phyloP scores from a whole-genome alignment of 2,329 filamentous ascomycete species.

The Phialemoniopsis sp. region DNA sequence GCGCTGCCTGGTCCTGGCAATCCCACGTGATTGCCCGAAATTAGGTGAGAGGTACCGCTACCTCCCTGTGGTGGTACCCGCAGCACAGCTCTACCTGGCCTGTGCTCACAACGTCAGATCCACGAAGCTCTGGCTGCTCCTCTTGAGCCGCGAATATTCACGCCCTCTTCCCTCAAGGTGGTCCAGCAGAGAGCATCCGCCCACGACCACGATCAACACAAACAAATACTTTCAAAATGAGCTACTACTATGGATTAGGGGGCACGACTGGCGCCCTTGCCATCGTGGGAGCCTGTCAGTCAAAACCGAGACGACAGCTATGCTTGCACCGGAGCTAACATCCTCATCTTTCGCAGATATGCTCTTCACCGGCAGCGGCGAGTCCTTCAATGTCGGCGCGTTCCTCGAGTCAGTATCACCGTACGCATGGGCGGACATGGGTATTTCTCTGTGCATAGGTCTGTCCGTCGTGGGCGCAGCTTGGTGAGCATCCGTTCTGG shows the following conservation, averaged over 20 bases:
- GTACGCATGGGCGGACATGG: constrained; percentile 86
- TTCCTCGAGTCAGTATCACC: constrained; percentile 94
- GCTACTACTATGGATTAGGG: constrained; percentile 67
- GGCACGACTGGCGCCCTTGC: constrained; percentile 63
- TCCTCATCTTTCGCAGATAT: constrained; percentile 63
- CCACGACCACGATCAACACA: constrained; percentile 4
- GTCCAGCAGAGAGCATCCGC: too few species aligned
- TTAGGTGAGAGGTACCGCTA: too few species aligned
- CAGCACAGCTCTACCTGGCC: too few species aligned
- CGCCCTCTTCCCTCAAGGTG: too few species aligned
- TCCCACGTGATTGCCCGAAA: too few species aligned
- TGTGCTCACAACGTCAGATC: too few species aligned
- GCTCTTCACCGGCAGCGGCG: constrained; percentile 95
- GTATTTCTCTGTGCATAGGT: constrained; percentile 91
- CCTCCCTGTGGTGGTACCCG: too few species aligned
- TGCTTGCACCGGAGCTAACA: constrained; percentile 13
- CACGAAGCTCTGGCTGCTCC: too few species aligned
- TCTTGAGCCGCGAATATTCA: too few species aligned
- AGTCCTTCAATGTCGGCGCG: constrained; percentile 92
- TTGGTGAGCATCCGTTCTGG: constrained; percentile 59
- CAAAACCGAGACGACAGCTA: constrained; percentile 12
- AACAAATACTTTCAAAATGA: constrained; percentile 51
- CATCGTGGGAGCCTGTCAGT: constrained; percentile 77
- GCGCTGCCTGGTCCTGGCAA: too few species aligned
- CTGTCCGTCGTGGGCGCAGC: constrained; percentile 94